Base-by-base conservation (phyloP, 2,329 filamentous ascomycete genomes). In the Neonectria sp. region DNA sequence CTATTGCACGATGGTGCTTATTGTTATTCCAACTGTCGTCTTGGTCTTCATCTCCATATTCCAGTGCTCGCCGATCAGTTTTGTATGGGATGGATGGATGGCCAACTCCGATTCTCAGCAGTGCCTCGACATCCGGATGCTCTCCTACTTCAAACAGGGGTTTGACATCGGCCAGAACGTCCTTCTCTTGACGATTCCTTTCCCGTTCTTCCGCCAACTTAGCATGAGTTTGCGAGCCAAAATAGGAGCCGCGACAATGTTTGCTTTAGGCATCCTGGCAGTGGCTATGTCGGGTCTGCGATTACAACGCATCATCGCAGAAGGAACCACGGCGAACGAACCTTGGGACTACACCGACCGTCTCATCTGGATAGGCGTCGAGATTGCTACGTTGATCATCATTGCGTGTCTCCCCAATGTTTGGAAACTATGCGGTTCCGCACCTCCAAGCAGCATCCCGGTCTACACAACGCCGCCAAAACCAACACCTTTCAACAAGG, bases 161-260 rank as follows among this genome's bases (percentile, higher is more conserved):
- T 79, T 87, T 53, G 85, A 86, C 68, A 84, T 86, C n/a, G 77
- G 77, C 3, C 80, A 85, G 29, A 86, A 87, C 68, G 64, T 82
- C 37, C 79, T 80, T 71, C 79, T 88, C 11, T 78, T 87, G 55
- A 58, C 76, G 2, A 73, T 87, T 5, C 80, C 86, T 0, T 71
- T 87, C 12, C 82, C 82, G 4, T 80, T 79, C 49, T 66, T 86
- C 5, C 68, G 78, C 3, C 71, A 79, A 2, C 77, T 86, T 12
- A 76, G 80, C 9, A 67, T 85, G 12, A 78, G 78, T 15, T 75
- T 75, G n/a, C 79, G 81, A 48, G 84, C 84, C 69, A 87, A 84
- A 74, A 48, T 82, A 2, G 81, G 81, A 37, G 78, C 86, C 3
- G 76, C 77, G 1, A 51, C 82, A 21, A 83, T 88, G 75, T 79